Base-by-base conservation (phyloP, 129 eudicot genomes). In the Chrysanthemum seticuspe region DNA sequence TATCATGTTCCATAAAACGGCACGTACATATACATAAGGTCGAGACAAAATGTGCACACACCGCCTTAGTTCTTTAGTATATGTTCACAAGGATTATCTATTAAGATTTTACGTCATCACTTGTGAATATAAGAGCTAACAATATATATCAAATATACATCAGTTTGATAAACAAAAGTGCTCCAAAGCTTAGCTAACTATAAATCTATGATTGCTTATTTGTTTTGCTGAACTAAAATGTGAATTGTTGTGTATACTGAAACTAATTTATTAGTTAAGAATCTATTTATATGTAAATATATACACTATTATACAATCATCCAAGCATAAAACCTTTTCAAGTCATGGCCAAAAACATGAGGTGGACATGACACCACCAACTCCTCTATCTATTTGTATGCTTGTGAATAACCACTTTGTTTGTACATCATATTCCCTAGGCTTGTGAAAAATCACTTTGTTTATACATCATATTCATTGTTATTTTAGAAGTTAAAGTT, bases 301-400 rank as follows among this genome's bases (percentile, higher is more conserved):
- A 68, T 10, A 50, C 2, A 49, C 2, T 2, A 10, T 11, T 21
- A 23, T 23, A 16, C 36, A 34, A 31, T 29, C 36, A 19, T 2
- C 44, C 18, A 2, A 68, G 4, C 13, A 58, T 18, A 60, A 25
- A 21, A 58, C 34, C 10, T 48, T 72, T 25, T 70, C 0, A 25
- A 15, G 31, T 62, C 69, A 73, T 61, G 77, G 49, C 51, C 70
- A 74, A 74, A 62, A 50, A 74, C 14, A 50, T 62, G 61, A 73
- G 60, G 61, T 62, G 34, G 77, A 72, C 48, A 61, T 74, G 62
- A 51, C 54, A 74, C 36, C 14, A 74, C 78, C 63, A 7, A 31
- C 78, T 71, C 65, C 75, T 74, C 71, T 62, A 52, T 62, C 36
- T 63, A 49, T 63, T 74, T 74, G 71, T 62, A 49, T 29, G 78